Conservation (phyloP, 169 alveolate species). For the Plasmodium reichenowi region DNA sequence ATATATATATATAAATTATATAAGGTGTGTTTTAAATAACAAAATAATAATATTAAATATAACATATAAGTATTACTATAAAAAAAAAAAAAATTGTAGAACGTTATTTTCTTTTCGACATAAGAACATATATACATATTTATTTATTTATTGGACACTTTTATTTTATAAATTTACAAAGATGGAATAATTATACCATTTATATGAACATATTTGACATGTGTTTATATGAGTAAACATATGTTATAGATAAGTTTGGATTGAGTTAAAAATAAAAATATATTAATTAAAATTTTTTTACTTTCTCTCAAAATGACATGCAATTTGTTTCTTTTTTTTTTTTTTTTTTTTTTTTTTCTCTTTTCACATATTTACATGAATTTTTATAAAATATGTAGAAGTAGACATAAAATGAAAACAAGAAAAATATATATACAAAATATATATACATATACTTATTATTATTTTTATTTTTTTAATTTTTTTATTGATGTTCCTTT, state of each 20-base stretch:
- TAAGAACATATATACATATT: too few species aligned
- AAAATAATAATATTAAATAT: background rate
- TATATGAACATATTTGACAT: too few species aligned
- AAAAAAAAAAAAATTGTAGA: background rate
- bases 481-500: too few species aligned
- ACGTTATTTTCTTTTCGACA: too few species aligned
- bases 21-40: background rate
- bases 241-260: too few species aligned
- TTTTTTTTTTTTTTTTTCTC: background rate
- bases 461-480: too few species aligned
- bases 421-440: background rate
- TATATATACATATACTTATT: too few species aligned
- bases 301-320: conserved; percentile 5
- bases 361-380: too few species aligned
- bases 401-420: background rate
- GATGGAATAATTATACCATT: background rate
- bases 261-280: too few species aligned
- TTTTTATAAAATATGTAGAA: background rate
- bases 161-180: conserved; percentile 2
- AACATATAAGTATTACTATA: conserved; percentile 2
- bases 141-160: background rate
- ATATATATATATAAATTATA: background rate
- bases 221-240: too few species aligned
- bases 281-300: background rate
- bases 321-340: background rate